Conservation (phyloP, 352 stramenopile genomes). For the Pythium myriotylum region DNA sequence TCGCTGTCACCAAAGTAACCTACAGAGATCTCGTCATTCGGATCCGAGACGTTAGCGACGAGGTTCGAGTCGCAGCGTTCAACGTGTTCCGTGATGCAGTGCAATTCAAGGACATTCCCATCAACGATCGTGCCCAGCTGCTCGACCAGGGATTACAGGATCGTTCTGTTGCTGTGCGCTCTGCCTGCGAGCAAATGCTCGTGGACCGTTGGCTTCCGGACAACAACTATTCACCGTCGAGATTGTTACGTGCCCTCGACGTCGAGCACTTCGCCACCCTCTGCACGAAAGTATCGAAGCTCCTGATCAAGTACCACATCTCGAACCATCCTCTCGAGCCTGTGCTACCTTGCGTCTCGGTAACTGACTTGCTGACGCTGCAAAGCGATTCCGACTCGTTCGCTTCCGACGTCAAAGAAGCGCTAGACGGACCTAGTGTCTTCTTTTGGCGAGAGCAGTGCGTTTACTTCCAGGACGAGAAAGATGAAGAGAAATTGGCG, state of each 20-base stretch:
- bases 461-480: slow-evolving; percentile 69
- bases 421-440: slow-evolving; percentile 40
- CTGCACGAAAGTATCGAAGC: slow-evolving; percentile 48
- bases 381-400: slow-evolving; percentile 36
- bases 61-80: slow-evolving; percentile 67
- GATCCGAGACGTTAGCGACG: slow-evolving; percentile 72
- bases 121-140: slow-evolving; percentile 69
- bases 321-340: slow-evolving; percentile 19
- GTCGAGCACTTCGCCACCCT: slow-evolving; percentile 63
- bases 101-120: slow-evolving; percentile 54
- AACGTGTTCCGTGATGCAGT: slow-evolving; percentile 48
- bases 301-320: slow-evolving; percentile 46
- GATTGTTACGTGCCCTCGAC: slow-evolving; percentile 61
- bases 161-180: slow-evolving; percentile 46
- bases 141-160: slow-evolving; percentile 80
- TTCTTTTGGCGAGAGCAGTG: slow-evolving; percentile 87
- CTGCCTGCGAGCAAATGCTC: slow-evolving; percentile 74
- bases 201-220: slow-evolving; percentile 65
- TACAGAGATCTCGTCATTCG: slow-evolving; percentile 68
- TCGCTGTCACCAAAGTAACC: slow-evolving; percentile 45
- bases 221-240: slow-evolving; percentile 52
- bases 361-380: slow-evolving; percentile 11
- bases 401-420: slow-evolving; percentile 13
- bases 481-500: slow-evolving; percentile 53
- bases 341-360: slow-evolving; percentile 8